Conservation (phyloP, 179 eudicot genomes). For the Sideroxylon spinosum region DNA sequence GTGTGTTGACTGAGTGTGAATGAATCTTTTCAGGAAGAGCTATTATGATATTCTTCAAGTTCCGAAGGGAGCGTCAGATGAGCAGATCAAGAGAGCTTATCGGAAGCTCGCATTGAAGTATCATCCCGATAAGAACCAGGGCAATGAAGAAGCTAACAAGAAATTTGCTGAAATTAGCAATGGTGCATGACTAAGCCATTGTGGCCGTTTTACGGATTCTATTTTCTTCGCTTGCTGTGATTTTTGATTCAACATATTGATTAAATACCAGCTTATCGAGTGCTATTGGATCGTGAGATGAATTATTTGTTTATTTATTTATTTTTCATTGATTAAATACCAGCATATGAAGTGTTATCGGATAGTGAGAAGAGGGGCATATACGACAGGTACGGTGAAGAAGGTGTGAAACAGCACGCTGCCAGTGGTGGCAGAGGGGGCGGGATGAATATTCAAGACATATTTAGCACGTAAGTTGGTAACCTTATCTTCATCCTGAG, state of each 20-base stretch:
- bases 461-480: constrained; percentile 74
- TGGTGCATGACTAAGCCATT: constrained; percentile 33
- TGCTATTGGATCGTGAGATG: too few species aligned
- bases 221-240: neutral
- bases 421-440: constrained; percentile 84
- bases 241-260: neutral
- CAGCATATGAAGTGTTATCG: constrained; percentile 93
- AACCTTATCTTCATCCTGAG: neutral
- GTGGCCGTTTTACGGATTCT: neutral
- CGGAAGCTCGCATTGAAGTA: constrained; percentile 90
- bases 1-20: neutral
- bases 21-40: constrained; percentile 56
- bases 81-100: constrained; percentile 91
- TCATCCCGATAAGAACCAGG: constrained; percentile 97
- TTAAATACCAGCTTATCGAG: too few species aligned
- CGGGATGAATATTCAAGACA: constrained; percentile 82
- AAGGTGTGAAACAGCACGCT: constrained; percentile 90
- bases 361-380: constrained; percentile 88
- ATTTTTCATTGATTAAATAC: constrained; percentile 15
- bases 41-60: constrained; percentile 85
- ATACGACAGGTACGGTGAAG: constrained; percentile 92
- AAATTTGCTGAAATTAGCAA: constrained; percentile 89
- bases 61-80: constrained; percentile 76
- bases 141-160: constrained; percentile 89
- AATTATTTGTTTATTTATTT: too few species aligned